Percentiles rank a stretch among this genome's conserved stretches.
phyloP scores from a whole-genome alignment of 2,329 filamentous ascomycete species.

The Zelopaecilomyces penicillatus region DNA sequence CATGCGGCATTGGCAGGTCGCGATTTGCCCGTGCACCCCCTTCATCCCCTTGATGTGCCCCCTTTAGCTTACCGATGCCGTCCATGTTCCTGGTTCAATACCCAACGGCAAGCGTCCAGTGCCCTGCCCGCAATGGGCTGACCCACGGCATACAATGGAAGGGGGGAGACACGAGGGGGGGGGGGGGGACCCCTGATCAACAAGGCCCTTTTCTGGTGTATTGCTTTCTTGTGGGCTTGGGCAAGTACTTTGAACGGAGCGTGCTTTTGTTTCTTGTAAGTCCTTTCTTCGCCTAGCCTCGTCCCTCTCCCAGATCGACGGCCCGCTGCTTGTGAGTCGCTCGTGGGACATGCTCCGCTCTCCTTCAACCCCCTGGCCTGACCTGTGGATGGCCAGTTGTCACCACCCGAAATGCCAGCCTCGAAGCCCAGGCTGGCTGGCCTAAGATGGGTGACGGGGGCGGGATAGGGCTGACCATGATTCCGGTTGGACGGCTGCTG shows the following conservation, averaged over 20 bases:
- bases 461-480: slow-evolving; percentile 9
- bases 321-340: slow-evolving; percentile 6
- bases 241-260: too few species aligned
- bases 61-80: too few species aligned
- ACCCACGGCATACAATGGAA: slow-evolving; percentile 6
- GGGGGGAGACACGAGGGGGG: slow-evolving; percentile 2
- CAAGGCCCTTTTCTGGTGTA: slow-evolving; percentile 5
- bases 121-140: slow-evolving; percentile 1
- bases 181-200: slow-evolving; percentile 1
- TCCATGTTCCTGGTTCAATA: too few species aligned
- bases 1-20: too few species aligned
- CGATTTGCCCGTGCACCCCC: too few species aligned
- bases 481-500: slow-evolving; percentile 10
- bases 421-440: slow-evolving; percentile 9
- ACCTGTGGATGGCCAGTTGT: slow-evolving; percentile 1
- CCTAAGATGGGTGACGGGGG: slow-evolving; percentile 7
- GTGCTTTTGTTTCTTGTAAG: too few species aligned
- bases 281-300: slow-evolving; percentile 8
- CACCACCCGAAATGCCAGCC: slow-evolving; percentile 7
- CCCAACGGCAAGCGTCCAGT: too few species aligned
- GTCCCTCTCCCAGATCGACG: slow-evolving; percentile 9
- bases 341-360: not conserved
- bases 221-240: too few species aligned
- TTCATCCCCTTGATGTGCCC: too few species aligned
- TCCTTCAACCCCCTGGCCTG: not conserved